phyloP scores from a whole-genome alignment of 225 moss, liverwort and hornwort species.

The Ulota crispa region DNA sequence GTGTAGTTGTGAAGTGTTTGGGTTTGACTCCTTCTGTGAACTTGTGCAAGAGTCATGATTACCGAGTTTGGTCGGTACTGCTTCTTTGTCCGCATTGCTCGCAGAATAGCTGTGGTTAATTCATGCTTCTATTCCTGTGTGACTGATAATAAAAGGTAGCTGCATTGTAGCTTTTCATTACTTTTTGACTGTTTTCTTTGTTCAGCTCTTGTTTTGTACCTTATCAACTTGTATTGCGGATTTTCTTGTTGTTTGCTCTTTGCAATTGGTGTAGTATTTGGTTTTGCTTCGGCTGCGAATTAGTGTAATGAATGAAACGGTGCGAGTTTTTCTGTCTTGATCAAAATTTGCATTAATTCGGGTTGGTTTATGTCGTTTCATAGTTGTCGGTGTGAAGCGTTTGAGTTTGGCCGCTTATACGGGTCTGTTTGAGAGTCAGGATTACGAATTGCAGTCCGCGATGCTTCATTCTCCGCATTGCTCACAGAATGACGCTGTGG shows the following conservation, averaged over 20 bases:
- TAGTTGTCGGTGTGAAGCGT: neutral
- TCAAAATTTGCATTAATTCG: neutral
- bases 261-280: neutral
- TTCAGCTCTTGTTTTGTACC: neutral
- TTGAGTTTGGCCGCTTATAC: neutral
- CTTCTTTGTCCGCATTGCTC: neutral
- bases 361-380: neutral
- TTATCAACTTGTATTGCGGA: neutral
- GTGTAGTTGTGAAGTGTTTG: neutral
- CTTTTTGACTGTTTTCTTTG: neutral
- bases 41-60: neutral
- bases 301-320: neutral
- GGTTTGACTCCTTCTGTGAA: neutral
- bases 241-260: neutral
- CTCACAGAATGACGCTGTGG: neutral
- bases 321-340: neutral
- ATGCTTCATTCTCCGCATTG: neutral
- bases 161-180: no score
- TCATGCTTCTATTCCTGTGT: neutral
- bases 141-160: neutral
- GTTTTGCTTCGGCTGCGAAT: neutral
- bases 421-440: neutral
- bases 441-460: neutral
- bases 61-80: neutral
- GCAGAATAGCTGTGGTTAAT: neutral